A percentile compares a stretch with the other conserved stretches of the same genome.
Evolutionary conservation across 768 basidiomycete genomes (phyloP).

Genomic region (Tephrocybe sp.): DNA sequence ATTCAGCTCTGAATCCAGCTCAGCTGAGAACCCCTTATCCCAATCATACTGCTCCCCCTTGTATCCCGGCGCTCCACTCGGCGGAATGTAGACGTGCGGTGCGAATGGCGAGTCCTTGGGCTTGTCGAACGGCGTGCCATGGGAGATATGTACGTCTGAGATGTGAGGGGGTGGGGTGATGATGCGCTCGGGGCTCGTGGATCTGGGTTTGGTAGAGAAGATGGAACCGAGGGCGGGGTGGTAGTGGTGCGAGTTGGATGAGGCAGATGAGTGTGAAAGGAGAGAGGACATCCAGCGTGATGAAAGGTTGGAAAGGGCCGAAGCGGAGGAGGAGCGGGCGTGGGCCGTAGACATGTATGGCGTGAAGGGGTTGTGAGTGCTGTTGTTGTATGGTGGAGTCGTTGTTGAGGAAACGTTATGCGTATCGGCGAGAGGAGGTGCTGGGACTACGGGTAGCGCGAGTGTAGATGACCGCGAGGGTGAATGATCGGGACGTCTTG

Average conservation of each 20-base stretch:
- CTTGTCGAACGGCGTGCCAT: constrained; percentile 53
- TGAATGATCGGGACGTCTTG: constrained; percentile 27
- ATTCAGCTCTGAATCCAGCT: constrained; percentile 40
- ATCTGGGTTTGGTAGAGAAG: constrained; percentile 13
- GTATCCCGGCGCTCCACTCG: constrained; percentile 77
- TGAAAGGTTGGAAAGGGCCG: constrained; percentile 45
- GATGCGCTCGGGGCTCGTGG: constrained; percentile 11
- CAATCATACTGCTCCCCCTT: constrained; percentile 60
- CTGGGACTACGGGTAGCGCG: constrained; percentile 16
- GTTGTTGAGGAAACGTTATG: constrained; percentile 22
- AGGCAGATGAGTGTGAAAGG: constrained; percentile 16
- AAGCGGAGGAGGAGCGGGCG: constrained; percentile 30
- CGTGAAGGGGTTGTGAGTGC: constrained; percentile 10
- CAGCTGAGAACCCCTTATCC: constrained; percentile 66
- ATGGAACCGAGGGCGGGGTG: constrained; percentile 18
- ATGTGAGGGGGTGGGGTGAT: neutral
- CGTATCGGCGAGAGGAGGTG: constrained; percentile 19
- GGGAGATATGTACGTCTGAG: constrained; percentile 26
- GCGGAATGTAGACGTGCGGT: constrained; percentile 35
- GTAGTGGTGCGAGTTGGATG: constrained; percentile 2
- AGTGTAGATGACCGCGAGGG: constrained; percentile 27
- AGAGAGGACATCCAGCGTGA: constrained; percentile 53
- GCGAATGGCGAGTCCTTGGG: constrained; percentile 39
- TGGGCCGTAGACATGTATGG: too few species aligned
- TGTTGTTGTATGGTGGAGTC: constrained; percentile 12